Conservation (phyloP, 2,329 filamentous ascomycete species). For the Cercospora brassicicola region DNA sequence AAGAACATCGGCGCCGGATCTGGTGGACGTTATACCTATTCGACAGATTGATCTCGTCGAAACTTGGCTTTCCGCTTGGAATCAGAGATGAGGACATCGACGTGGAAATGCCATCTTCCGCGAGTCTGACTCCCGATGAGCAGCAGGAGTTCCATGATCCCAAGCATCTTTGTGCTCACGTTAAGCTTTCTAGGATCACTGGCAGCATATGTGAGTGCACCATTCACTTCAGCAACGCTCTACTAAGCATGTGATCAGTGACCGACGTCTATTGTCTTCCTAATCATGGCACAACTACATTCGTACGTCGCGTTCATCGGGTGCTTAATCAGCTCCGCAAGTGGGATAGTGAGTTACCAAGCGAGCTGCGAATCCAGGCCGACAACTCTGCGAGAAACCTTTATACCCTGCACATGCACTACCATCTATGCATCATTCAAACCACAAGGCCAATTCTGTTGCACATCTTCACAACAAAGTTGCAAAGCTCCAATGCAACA, state of each 20-base stretch:
- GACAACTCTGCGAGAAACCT: constrained; percentile 33
- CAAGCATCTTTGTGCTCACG: constrained; percentile 44
- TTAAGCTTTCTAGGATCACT: constrained; percentile 44
- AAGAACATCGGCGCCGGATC: constrained; percentile 37
- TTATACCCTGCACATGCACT: constrained; percentile 41
- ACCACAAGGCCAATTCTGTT: constrained; percentile 40
- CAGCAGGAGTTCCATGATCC: constrained; percentile 40
- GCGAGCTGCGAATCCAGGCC: constrained; percentile 38
- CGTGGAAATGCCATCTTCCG: constrained; percentile 47
- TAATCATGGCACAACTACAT: constrained; percentile 29
- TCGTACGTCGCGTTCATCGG: constrained; percentile 42
- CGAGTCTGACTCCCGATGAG: constrained; percentile 33
- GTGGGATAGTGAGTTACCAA: constrained; percentile 42
- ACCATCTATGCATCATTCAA: constrained; percentile 42
- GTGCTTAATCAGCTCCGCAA: constrained; percentile 42
- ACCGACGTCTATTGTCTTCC: constrained; percentile 31
- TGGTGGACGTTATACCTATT: constrained; percentile 42
- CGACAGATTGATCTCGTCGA: constrained; percentile 39
- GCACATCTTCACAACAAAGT: constrained; percentile 33
- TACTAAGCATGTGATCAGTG: constrained; percentile 16
- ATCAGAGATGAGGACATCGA: constrained; percentile 43
- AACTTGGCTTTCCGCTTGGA: constrained; percentile 38
- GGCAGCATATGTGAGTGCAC: constrained; percentile 33
- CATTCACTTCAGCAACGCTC: constrained; percentile 22
- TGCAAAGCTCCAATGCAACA: neutral